phyloP scores from a whole-genome alignment of 2,329 filamentous ascomycete species.

The Neonectria sp. region DNA sequence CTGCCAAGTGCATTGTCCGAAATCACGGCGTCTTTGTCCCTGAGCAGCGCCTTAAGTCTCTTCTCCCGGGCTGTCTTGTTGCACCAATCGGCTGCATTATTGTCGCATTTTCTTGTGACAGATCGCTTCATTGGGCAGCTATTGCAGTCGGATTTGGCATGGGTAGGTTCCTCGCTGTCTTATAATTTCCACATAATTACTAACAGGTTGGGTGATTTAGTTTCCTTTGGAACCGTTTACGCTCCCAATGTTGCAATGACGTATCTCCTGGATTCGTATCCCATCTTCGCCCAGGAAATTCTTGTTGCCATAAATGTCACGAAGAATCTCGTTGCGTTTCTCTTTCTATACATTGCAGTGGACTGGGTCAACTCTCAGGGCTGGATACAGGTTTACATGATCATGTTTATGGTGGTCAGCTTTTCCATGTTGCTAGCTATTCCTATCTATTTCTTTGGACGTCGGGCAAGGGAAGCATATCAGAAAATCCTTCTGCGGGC shows the following conservation, averaged over 20 bases:
- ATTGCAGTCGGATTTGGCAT: conserved; percentile 20
- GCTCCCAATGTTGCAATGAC: conserved; percentile 19
- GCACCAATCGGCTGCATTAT: conserved; percentile 11
- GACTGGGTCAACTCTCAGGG: conserved; percentile 10
- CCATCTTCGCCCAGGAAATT: conserved; percentile 14
- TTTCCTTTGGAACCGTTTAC: conserved; percentile 19
- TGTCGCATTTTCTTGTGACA: conserved; percentile 14
- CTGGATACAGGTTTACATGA: conserved; percentile 22
- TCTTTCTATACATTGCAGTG: conserved; percentile 13
- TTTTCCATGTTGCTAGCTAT: conserved; percentile 8
- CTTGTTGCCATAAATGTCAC: conserved; percentile 15
- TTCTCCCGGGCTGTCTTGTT: not conserved
- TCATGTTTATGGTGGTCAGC: conserved; percentile 16
- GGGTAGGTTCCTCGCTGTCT: not conserved
- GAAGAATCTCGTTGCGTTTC: conserved; percentile 15
- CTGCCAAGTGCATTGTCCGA: conserved; percentile 14
- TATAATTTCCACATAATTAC: not conserved
- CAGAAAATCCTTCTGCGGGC: not conserved
- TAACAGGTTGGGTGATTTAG: not conserved
- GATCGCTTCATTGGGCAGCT: not conserved
- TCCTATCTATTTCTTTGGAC: conserved; percentile 12
- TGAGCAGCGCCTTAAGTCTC: conserved; percentile 8
- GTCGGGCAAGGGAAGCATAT: conserved; percentile 1
- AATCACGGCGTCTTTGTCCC: conserved; percentile 7
- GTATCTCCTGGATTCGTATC: conserved; percentile 14